Conservation (phyloP, 2,329 filamentous ascomycete genomes). For the Calonectria montana region DNA sequence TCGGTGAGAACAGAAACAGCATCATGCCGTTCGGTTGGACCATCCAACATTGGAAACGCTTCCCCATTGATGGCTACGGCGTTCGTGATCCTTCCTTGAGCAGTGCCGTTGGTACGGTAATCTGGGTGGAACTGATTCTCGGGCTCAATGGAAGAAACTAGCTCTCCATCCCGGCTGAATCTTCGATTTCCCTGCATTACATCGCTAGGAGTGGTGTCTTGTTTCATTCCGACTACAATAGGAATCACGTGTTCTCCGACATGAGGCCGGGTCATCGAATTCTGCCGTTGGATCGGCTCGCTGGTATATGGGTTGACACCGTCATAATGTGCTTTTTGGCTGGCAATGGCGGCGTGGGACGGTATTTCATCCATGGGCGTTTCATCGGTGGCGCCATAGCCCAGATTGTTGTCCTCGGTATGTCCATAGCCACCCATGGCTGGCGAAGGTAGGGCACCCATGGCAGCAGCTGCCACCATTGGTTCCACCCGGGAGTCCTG, state of each 20-base stretch:
- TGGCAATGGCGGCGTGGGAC: conserved; percentile 62
- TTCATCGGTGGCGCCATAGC: conserved; percentile 60
- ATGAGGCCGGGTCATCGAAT: conserved; percentile 19
- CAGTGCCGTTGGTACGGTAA: conserved; percentile 23
- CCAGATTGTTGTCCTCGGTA: conserved; percentile 47
- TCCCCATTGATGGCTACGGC: conserved; percentile 35
- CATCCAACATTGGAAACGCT: conserved; percentile 37
- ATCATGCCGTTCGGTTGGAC: conserved; percentile 15
- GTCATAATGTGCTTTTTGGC: conserved; percentile 63
- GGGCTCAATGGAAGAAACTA: conserved; percentile 2
- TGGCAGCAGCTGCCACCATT: conserved; percentile 67
- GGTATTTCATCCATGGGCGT: conserved; percentile 61
- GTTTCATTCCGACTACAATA: conserved; percentile 32
- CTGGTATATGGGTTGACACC: conserved; percentile 69
- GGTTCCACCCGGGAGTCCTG: conserved; percentile 59
- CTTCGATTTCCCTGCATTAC: conserved; percentile 14
- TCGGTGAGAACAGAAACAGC: conserved; percentile 34
- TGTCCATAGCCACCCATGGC: conserved; percentile 46
- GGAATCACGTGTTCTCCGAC: conserved; percentile 32
- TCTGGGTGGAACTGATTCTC: conserved; percentile 23
- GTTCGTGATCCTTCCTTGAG: conserved; percentile 30
- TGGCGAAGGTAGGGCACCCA: conserved; percentile 61
- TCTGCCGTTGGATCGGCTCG: conserved; percentile 50
- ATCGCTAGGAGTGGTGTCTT: conserved; percentile 19
- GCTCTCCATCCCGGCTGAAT: conserved; percentile 23